These are phyloP conservation scores for Iris macrosiphon DNA, from an alignment of 106 monocot genomes.

Conservation along the genomic window DNA sequence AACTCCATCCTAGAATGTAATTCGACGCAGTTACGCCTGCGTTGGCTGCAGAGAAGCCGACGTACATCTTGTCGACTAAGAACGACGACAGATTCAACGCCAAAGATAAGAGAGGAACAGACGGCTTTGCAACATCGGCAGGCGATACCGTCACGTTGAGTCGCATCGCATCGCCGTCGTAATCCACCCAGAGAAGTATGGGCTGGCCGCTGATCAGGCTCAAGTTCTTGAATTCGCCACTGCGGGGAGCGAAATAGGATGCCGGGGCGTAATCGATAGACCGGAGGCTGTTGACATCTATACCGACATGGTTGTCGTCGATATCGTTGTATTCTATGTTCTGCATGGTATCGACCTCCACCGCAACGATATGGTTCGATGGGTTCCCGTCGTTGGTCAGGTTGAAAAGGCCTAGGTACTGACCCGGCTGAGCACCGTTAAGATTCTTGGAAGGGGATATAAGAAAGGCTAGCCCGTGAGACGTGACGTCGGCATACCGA, in stretches of 20 bases:
- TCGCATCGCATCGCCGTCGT: slow-evolving; percentile 41
- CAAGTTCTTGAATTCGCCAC: slow-evolving; percentile 6
- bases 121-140: slow-evolving; percentile 23
- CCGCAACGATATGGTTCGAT: slow-evolving; percentile 12
- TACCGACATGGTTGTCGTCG: slow-evolving; percentile 23
- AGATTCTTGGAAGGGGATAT: slow-evolving; percentile 13
- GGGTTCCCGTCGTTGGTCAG: slow-evolving; percentile 13
- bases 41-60: slow-evolving; percentile 63
- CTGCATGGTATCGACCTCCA: slow-evolving; percentile 40
- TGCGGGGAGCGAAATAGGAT: neutral
- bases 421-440: slow-evolving; percentile 6
- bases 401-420: slow-evolving; percentile 36
- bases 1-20: slow-evolving; percentile 69
- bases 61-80: slow-evolving; percentile 44
- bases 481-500: slow-evolving; percentile 4
- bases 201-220: slow-evolving; percentile 33
- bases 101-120: slow-evolving; percentile 23
- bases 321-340: slow-evolving; percentile 17
- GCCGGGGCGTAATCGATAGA: slow-evolving; percentile 11
- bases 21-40: slow-evolving; percentile 46
- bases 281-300: slow-evolving; percentile 13
- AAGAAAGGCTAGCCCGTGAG: slow-evolving; percentile 24
- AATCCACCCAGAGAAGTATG: slow-evolving; percentile 50
- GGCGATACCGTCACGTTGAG: slow-evolving; percentile 54
- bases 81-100: slow-evolving; percentile 42